phyloP scores from a whole-genome alignment of 441 rosid genomes.

The Bruguiera hainesii region DNA sequence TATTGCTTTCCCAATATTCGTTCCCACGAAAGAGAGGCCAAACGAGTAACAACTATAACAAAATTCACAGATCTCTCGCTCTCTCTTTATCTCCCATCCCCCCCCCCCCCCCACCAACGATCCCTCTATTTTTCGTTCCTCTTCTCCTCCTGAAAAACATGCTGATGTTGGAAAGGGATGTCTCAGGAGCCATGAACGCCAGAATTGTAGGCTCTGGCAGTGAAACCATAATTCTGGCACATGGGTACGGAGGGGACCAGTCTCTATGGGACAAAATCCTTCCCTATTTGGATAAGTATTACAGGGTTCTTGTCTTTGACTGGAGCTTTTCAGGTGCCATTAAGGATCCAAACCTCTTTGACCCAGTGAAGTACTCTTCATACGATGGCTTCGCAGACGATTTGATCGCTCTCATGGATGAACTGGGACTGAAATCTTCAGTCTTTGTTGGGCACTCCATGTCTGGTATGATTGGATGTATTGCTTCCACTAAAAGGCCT shows the following conservation, averaged over 20 bases:
- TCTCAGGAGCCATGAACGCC: constrained; percentile 62
- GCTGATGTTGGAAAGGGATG: constrained; percentile 34
- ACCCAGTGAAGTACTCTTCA: constrained; percentile 55
- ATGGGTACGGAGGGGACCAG: constrained; percentile 76
- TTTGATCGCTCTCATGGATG: constrained; percentile 60
- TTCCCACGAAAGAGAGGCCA: no score
- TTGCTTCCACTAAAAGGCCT: constrained; percentile 72
- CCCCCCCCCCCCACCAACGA: not conserved
- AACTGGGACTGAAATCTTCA: constrained; percentile 39
- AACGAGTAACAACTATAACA: no score
- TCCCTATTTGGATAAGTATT: constrained; percentile 43
- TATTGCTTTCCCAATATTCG: no score
- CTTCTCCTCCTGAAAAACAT: constrained; percentile 15
- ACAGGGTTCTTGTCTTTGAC: constrained; percentile 58
- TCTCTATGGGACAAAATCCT: constrained; percentile 67
- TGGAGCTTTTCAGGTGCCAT: constrained; percentile 74
- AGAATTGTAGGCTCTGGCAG: constrained; percentile 51
- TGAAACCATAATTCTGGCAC: constrained; percentile 55
- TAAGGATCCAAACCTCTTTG: constrained; percentile 46
- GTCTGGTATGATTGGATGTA: constrained; percentile 85
- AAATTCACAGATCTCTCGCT: not conserved
- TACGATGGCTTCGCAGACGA: constrained; percentile 56
- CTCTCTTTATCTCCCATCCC: not conserved
- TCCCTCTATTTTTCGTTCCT: not conserved
- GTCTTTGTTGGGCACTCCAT: constrained; percentile 81